Base-by-base conservation (phyloP, 2,329 filamentous ascomycete species). In the Diaporthe citriasiana region DNA sequence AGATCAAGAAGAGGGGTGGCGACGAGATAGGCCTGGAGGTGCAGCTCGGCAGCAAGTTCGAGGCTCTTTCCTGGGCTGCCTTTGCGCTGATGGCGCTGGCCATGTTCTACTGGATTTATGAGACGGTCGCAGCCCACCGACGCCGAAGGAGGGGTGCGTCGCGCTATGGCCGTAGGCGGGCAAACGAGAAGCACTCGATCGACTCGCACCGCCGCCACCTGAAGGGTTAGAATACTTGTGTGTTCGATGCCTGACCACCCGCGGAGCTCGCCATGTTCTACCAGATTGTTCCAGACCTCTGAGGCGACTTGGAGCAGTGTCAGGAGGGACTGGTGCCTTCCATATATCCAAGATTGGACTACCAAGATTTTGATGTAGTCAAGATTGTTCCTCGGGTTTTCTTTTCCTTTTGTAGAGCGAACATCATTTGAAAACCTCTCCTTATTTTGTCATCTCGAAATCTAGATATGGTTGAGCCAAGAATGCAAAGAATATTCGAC, bases 61-160 rank as follows among this genome's bases (percentile, higher is more conserved):
- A 85, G 76, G 82, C 77, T 42, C 78, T 89, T 51, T 83, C 83
- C 7, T 89, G 87, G 88, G 82, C 86, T 6, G 82, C 87, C 1
- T 84, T 87, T 22, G 86, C 78, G 4, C 79, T 86, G 74, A 87
- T 88, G 84, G 78, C 83, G 4, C 75, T 81, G 1, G 78, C 83
- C 0, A 72, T 82, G 6, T 35, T 82, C 4, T 88, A 84, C 78
- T 89, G 87, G 87, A 30, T 79, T 1, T 79, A 73, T 15, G 79
- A 83, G 53, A 78, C 85, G 75, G 80, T 81, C 42, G 40, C 79
- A 5, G 76, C 79, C 74, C 79, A 79, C 65, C 77, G 79, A 10
- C 78, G 78, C 76, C 77, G 80, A 78, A 79, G 78, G 70, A 79
- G 79, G 76, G 77, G 74, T 9, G 57, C 40, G 1, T 25, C 45